Evolutionary conservation across 2,329 filamentous ascomycete species (phyloP).

Genomic region (Trichophyton verrucosum): DNA sequence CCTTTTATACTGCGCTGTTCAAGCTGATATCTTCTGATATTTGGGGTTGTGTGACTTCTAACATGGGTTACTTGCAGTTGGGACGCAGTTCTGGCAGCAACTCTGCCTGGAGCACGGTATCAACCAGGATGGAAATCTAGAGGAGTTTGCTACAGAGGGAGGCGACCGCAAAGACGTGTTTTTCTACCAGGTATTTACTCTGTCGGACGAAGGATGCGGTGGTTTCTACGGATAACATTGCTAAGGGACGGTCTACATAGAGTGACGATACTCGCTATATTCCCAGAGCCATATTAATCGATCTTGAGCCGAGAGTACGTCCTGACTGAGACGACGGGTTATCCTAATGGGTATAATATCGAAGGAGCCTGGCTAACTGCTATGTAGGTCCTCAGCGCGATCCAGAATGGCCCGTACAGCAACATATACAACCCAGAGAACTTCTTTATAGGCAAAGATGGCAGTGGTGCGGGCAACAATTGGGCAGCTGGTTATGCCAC

Average conservation of each 20-base stretch:
- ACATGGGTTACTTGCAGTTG: slow-evolving; percentile 46
- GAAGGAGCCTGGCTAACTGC: neutral
- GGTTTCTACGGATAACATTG: neutral
- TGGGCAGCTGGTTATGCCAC: slow-evolving; percentile 96
- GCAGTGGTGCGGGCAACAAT: slow-evolving; percentile 89
- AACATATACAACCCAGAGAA: slow-evolving; percentile 99
- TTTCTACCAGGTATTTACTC: slow-evolving; percentile 60
- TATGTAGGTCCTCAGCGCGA: slow-evolving; percentile 65
- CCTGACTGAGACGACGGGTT: too few relatives aligned
- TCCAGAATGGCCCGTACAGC: slow-evolving; percentile 85
- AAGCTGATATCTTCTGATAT: neutral
- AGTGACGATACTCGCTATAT: slow-evolving; percentile 99
- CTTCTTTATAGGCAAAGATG: slow-evolving; percentile 92
- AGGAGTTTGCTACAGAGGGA: slow-evolving; percentile 95
- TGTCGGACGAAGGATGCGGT: neutral
- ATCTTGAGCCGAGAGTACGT: slow-evolving; percentile 75
- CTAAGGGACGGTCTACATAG: slow-evolving; percentile 29
- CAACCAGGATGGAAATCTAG: slow-evolving; percentile 89
- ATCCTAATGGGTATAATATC: neutral
- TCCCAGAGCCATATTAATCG: slow-evolving; percentile 85
- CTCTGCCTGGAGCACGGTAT: slow-evolving; percentile 97
- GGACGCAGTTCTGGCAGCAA: slow-evolving; percentile 98
- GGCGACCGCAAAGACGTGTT: slow-evolving; percentile 98
- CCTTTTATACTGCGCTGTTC: neutral
- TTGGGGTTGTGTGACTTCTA: neutral